These are phyloP conservation scores for Eleusine indica DNA, from an alignment of 176 grass and related monocot species.

Conservation along the genomic window DNA sequence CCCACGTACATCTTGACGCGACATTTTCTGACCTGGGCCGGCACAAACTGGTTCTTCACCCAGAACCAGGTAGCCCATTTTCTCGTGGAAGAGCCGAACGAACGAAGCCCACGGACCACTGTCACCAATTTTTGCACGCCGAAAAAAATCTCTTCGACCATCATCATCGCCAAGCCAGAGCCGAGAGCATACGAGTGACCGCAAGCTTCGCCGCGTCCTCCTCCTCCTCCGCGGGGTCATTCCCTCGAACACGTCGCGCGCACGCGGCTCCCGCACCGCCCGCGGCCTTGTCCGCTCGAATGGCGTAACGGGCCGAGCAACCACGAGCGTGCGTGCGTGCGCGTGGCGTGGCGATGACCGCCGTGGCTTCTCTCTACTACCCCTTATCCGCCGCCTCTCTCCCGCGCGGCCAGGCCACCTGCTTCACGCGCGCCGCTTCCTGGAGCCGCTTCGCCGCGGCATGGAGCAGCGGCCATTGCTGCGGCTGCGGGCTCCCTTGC, in stretches of 20 bases:
- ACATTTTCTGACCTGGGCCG: neutral
- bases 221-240: constrained; percentile 24
- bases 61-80: neutral
- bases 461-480: neutral
- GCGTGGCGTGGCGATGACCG: neutral
- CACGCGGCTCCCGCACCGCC: neutral
- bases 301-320: neutral
- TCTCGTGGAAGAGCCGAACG: neutral
- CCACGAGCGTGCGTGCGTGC: constrained; percentile 8
- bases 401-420: constrained; percentile 5
- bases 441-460: constrained; percentile 24
- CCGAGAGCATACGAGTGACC: neutral
- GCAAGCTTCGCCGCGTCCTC: neutral
- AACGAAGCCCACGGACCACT: constrained; percentile 12
- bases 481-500: constrained; percentile 13
- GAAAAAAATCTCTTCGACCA: neutral
- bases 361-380: constrained; percentile 39
- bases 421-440: neutral
- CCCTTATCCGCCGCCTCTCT: constrained; percentile 42
- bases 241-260: constrained; percentile 37
- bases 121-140: neutral
- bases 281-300: constrained; percentile 35
- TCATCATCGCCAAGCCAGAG: constrained; percentile 10
- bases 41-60: neutral
- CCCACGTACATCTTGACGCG: neutral